phyloP scores from a whole-genome alignment of 257 asterid genomes.

The Solanum pinnatisectum region DNA sequence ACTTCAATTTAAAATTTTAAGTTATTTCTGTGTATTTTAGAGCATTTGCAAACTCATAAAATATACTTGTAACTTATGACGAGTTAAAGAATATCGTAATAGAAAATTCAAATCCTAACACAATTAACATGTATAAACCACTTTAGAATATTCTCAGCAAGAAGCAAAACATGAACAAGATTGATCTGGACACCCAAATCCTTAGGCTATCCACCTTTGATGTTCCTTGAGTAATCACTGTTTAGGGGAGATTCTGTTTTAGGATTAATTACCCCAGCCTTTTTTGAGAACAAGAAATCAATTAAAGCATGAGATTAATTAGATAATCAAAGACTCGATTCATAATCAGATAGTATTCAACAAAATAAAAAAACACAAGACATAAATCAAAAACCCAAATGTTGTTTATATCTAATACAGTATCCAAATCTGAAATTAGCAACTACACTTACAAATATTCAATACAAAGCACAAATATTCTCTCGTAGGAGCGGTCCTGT shows the following conservation, averaged over 20 bases:
- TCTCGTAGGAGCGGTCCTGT: too few species aligned
- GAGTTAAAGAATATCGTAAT: not conserved
- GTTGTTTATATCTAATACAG: too few species aligned
- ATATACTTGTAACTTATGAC: not conserved
- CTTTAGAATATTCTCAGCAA: not conserved
- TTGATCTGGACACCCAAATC: too few species aligned
- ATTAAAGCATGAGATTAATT: too few species aligned
- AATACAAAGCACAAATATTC: too few species aligned
- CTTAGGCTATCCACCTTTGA: not conserved
- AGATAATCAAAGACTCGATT: too few species aligned
- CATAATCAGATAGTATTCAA: too few species aligned
- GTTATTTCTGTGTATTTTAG: not conserved
- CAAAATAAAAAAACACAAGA: not conserved
- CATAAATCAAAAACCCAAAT: too few species aligned
- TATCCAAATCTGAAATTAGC: too few species aligned
- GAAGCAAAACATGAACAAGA: too few species aligned
- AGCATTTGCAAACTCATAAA: not conserved
- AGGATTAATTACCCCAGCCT: not conserved
- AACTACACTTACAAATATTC: too few species aligned
- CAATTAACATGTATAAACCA: not conserved
- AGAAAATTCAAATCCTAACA: not conserved
- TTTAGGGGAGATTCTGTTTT: not conserved
- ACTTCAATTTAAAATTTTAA: not conserved
- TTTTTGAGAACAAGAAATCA: too few species aligned
- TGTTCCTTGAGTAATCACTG: not conserved